A percentile compares a stretch with the other conserved stretches of the same genome.
Evolutionary conservation across 495 filamentous ascomycete species (phyloP).

Genomic region (Penicillium verhagenii): DNA sequence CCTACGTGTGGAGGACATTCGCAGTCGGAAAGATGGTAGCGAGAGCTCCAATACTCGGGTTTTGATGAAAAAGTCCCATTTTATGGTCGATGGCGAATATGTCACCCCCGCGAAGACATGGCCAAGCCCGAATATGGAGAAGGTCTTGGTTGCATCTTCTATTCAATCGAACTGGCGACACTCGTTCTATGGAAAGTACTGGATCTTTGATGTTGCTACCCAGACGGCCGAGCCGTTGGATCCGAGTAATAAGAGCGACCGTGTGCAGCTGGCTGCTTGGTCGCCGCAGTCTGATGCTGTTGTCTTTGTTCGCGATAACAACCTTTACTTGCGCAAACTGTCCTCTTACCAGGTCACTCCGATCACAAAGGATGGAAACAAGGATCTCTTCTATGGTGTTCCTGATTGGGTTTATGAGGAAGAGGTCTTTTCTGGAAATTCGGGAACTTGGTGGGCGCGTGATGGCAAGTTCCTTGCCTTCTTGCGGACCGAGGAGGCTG

Average conservation of each 20-base stretch:
- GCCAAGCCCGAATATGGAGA: conserved; percentile 81
- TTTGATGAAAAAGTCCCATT: conserved; percentile 68
- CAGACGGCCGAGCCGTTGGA: conserved; percentile 79
- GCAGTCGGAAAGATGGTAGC: conserved; percentile 49
- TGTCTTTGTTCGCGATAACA: conserved; percentile 83
- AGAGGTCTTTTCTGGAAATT: conserved; percentile 80
- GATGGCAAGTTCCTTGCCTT: conserved; percentile 89
- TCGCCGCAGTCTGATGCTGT: conserved; percentile 82
- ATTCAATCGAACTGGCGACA: conserved; percentile 78
- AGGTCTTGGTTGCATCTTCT: conserved; percentile 76
- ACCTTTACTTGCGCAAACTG: conserved; percentile 78
- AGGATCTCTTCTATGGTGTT: conserved; percentile 90
- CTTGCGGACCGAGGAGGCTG: conserved; percentile 86
- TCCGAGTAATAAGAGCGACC: conserved; percentile 60
- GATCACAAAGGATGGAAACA: conserved; percentile 83
- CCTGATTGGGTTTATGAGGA: conserved; percentile 99
- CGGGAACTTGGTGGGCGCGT: conserved; percentile 89
- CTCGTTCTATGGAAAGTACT: conserved; percentile 81
- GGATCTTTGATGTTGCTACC: conserved; percentile 87
- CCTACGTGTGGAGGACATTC: conserved; percentile 84
- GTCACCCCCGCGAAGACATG: conserved; percentile 58
- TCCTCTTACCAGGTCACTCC: conserved; percentile 57
- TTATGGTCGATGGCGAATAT: conserved; percentile 54
- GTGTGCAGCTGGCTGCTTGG: conserved; percentile 86
- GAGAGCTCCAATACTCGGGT: conserved; percentile 52